phyloP scores from a whole-genome alignment of 2,329 filamentous ascomycete species.

The Penicillium sp. region DNA sequence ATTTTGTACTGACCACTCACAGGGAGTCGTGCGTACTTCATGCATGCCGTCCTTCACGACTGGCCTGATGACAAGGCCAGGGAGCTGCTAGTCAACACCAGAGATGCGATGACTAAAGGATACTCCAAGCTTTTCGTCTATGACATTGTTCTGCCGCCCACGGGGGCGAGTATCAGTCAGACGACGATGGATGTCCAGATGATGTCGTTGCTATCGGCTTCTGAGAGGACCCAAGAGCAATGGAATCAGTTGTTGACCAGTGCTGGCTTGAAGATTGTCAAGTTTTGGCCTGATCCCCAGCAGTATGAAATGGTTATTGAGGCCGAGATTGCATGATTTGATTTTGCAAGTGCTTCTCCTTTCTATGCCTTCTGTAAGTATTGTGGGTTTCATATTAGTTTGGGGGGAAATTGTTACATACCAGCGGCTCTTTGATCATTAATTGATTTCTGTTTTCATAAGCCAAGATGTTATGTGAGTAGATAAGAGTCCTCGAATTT shows the following conservation, averaged over 20 bases:
- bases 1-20: not conserved
- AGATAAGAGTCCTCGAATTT: no score
- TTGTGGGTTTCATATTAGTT: no score
- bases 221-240: slow-evolving; percentile 31
- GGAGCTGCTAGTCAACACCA: slow-evolving; percentile 33
- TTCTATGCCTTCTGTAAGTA: no score
- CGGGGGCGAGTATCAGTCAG: slow-evolving; percentile 31
- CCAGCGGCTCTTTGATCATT: no score
- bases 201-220: slow-evolving; percentile 51
- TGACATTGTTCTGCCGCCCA: slow-evolving; percentile 42
- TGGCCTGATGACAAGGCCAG: slow-evolving; percentile 41
- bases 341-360: not conserved
- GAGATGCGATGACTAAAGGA: slow-evolving; percentile 39
- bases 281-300: slow-evolving; percentile 33
- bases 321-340: slow-evolving; percentile 19
- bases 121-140: slow-evolving; percentile 44
- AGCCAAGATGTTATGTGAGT: no score
- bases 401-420: no score
- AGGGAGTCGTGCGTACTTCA: slow-evolving; percentile 44
- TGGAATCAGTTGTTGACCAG: slow-evolving; percentile 31
- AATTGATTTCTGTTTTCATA: no score
- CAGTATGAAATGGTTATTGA: slow-evolving; percentile 34
- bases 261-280: slow-evolving; percentile 30
- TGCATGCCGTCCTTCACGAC: slow-evolving; percentile 48
- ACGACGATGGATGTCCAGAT: slow-evolving; percentile 40